Evolutionary conservation across 441 rosid genomes (phyloP).

Genomic region (Eugenia klotzschiana): DNA sequence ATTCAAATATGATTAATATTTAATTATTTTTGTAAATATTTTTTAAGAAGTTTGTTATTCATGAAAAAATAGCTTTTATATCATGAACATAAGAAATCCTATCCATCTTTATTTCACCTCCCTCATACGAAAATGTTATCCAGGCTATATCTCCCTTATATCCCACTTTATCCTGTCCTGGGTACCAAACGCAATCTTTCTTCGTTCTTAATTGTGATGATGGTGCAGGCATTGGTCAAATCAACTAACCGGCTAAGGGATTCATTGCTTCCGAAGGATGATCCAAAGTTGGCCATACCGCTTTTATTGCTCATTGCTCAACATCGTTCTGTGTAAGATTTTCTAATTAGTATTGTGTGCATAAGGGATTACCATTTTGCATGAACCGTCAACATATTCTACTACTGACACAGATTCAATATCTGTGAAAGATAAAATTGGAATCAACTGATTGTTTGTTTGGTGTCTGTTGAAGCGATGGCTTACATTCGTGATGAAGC

Average conservation of each 20-base stretch:
- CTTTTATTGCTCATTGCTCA: conserved; percentile 91
- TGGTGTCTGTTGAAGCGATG: background rate
- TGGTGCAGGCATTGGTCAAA: conserved; percentile 78
- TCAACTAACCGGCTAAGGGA: conserved; percentile 91
- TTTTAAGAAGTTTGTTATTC: too few relatives aligned
- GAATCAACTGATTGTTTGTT: background rate
- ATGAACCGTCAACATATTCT: background rate
- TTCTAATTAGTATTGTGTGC: background rate
- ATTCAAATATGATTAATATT: too few relatives aligned
- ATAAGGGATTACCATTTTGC: background rate
- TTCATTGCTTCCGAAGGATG: conserved; percentile 91
- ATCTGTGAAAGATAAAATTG: background rate
- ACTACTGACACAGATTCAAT: background rate
- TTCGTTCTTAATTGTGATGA: background rate
- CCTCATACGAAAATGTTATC: too few relatives aligned
- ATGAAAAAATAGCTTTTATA: too few relatives aligned
- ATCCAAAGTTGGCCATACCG: conserved; percentile 88
- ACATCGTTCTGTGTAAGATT: conserved; percentile 91
- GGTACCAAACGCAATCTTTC: background rate
- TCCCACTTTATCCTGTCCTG: too few relatives aligned
- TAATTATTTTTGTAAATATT: too few relatives aligned
- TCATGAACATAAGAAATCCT: too few relatives aligned
- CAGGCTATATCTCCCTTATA: too few relatives aligned
- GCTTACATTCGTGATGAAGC: background rate
- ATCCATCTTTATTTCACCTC: too few relatives aligned